phyloP scores from a whole-genome alignment of 129 eudicot species.

The Helichrysum umbraculigerum region DNA sequence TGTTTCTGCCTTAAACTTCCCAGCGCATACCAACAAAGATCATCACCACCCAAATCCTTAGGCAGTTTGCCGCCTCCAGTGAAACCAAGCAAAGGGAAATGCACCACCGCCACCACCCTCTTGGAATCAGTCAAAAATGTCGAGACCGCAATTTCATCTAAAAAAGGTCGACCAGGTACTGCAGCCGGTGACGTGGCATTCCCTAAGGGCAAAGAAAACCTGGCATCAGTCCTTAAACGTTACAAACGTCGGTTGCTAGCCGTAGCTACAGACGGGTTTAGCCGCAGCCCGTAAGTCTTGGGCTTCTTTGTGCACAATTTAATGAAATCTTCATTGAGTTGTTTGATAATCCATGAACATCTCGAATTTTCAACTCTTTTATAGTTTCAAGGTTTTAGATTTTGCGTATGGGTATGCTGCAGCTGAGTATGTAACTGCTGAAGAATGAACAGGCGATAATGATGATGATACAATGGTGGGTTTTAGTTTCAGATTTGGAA shows the following conservation, averaged over 20 bases:
- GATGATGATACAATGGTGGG: background rate
- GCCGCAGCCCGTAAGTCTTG: constrained; percentile 46
- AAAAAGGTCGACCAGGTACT: constrained; percentile 91
- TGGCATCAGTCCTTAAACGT: constrained; percentile 87
- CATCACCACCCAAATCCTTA: constrained; percentile 53
- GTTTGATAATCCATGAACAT: constrained; percentile 19
- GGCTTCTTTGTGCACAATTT: constrained; percentile 29
- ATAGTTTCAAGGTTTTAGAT: constrained; percentile 29
- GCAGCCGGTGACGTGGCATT: constrained; percentile 97
- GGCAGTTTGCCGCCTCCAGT: constrained; percentile 66
- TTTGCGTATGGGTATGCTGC: constrained; percentile 13
- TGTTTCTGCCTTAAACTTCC: constrained; percentile 95
- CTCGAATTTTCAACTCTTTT: constrained; percentile 26
- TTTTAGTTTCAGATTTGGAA: background rate
- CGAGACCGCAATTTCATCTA: constrained; percentile 73
- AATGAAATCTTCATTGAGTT: constrained; percentile 11
- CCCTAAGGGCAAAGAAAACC: constrained; percentile 90
- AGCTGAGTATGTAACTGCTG: background rate
- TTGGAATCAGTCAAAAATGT: constrained; percentile 83
- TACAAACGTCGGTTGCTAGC: constrained; percentile 77
- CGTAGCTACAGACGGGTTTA: constrained; percentile 47
- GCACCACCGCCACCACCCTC: constrained; percentile 65
- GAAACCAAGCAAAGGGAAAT: constrained; percentile 58
- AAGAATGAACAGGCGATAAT: background rate
- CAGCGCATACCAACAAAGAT: constrained; percentile 48